phyloP scores from a whole-genome alignment of 202 grass and related monocot species.

The Cymbopogon flexuosus region DNA sequence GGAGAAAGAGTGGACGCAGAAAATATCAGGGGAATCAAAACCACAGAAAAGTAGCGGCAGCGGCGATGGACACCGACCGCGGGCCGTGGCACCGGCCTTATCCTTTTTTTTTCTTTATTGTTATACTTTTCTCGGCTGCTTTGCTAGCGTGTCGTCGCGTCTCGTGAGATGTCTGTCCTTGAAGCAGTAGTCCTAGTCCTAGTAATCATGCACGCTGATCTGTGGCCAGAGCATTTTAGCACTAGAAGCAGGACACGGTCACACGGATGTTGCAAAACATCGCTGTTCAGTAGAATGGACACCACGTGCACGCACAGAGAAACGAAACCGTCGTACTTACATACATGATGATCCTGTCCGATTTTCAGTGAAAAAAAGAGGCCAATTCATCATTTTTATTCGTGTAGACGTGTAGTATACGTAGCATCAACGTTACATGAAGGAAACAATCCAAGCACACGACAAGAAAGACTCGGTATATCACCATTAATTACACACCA shows the following conservation, averaged over 20 bases:
- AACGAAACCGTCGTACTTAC: not conserved
- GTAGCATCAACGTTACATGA: not conserved
- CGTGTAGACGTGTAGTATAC: not conserved
- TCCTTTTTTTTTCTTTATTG: not conserved
- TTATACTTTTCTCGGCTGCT: not conserved
- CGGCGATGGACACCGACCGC: not conserved
- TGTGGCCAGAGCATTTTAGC: not conserved
- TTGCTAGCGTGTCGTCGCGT: constrained; percentile 4
- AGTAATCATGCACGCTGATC: not conserved
- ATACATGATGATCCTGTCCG: no score
- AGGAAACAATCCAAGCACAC: not conserved
- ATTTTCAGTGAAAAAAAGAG: not conserved
- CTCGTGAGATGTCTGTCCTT: not conserved
- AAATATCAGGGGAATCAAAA: constrained; percentile 12
- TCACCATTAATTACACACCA: not conserved
- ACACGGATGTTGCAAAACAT: not conserved
- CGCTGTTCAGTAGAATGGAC: constrained; percentile 1
- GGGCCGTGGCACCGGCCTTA: not conserved
- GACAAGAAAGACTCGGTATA: not conserved
- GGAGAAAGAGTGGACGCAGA: not conserved
- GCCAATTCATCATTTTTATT: not conserved
- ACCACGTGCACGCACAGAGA: constrained; percentile 17
- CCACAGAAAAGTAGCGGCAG: not conserved
- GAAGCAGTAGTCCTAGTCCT: not conserved
- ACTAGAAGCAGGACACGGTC: not conserved